Evolutionary conservation across 768 basidiomycete genomes (phyloP).

Genomic region (Auriscalpium vulgare): DNA sequence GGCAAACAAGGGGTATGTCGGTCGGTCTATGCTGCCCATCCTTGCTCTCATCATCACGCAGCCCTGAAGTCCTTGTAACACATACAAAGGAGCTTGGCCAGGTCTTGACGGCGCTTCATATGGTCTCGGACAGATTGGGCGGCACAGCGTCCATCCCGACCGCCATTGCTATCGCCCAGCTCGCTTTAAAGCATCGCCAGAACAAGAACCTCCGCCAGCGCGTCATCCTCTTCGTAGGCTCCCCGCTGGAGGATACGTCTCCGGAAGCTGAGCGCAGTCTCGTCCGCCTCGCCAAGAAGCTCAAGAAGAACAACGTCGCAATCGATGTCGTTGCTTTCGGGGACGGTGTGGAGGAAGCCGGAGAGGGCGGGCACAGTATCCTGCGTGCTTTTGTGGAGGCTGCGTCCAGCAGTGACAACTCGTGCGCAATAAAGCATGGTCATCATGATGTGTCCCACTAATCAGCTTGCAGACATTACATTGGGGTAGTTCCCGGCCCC

Average conservation of each 20-base stretch:
- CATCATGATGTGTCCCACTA: not conserved
- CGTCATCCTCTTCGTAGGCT: constrained; percentile 89
- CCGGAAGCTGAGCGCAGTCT: constrained; percentile 67
- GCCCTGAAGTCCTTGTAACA: constrained; percentile 93
- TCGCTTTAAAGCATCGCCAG: constrained; percentile 94
- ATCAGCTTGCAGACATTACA: constrained; percentile 56
- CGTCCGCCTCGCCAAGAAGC: constrained; percentile 87
- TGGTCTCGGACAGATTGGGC: constrained; percentile 61
- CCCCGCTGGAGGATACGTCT: constrained; percentile 65
- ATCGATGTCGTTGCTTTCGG: constrained; percentile 89
- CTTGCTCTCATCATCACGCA: constrained; percentile 22
- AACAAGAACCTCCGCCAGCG: constrained; percentile 98
- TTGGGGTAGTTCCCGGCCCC: constrained; percentile 69
- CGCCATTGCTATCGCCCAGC: constrained; percentile 86
- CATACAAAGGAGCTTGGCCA: constrained; percentile 94
- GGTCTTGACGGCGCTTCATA: constrained; percentile 73
- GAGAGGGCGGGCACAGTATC: constrained; percentile 52
- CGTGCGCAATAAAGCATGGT: constrained; percentile 39
- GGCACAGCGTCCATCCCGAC: constrained; percentile 84
- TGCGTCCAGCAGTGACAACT: constrained; percentile 76
- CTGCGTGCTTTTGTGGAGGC: constrained; percentile 80
- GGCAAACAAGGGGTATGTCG: constrained; percentile 86
- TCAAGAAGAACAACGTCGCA: constrained; percentile 99
- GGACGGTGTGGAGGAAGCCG: constrained; percentile 69
- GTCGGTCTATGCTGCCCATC: not conserved